Evolutionary conservation across 768 basidiomycete species (phyloP), one percentile per base, ranked within the genome.

Genomic region (Boletus insuetus): DNA sequence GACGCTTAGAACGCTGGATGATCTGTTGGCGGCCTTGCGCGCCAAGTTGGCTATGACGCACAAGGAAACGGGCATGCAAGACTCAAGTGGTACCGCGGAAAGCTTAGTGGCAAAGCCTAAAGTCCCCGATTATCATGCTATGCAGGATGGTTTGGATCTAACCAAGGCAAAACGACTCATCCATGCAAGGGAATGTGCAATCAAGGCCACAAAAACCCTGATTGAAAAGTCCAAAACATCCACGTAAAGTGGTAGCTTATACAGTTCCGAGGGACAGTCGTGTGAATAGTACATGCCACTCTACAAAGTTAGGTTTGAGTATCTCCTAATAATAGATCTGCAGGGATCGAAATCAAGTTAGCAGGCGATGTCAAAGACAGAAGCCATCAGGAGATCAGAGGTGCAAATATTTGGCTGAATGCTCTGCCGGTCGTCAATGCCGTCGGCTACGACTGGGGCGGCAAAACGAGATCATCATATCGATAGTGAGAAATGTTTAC

Each of bases 361-460:
- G 64, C 46, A 22, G 8, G 31, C 16, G 31, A 35, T 40, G 29
- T 46, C 42, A 53, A 35, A 12, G 29, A 47, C 4, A 38, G 37
- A 6, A 6, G 2, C 41, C 5, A 50, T 41, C 9, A 57, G 53
- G 62, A 51, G 60, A 62, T 86, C 84, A 86, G 84, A 74, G 72
- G 72, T 85, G 82, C 83, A 82, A 80, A 68, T 68, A 66, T 82
- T 86, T 86, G 83, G 83, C 82, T 83, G 29, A 24, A 74, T 84
- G 84, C 84, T 80, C 75, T 75, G 75, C 83, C 82, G 64, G 69
- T 86, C 84, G 78, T 86, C 84, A 86, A 73, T 49, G 82, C 77
- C 62, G 26, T 61, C 55, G 68, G 78, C 81, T 86, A 85, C 75
- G 84, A 85, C 84, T 86, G 84, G 84, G 84, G 84, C 84, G 84